phyloP scores from a whole-genome alignment of 495 filamentous ascomycete species.

The Choiromyces venosus region DNA sequence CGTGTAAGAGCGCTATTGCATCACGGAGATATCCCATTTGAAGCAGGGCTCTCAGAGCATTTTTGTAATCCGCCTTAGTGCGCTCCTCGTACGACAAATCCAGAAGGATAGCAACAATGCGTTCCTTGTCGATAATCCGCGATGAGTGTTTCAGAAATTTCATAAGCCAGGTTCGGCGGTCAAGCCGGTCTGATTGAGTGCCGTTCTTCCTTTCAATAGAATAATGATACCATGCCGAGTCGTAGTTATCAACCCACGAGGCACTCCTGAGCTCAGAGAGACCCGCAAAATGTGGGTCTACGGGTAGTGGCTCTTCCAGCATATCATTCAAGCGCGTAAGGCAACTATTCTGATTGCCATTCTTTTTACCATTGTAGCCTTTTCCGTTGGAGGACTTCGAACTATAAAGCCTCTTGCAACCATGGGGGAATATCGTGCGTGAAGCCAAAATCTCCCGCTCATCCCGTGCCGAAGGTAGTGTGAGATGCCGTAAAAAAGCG shows the following conservation, averaged over 20 bases:
- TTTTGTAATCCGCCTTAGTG: neutral
- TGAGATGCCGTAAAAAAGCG: constrained; percentile 32
- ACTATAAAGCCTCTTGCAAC: constrained; percentile 32
- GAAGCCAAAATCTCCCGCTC: constrained; percentile 14
- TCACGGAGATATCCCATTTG: neutral
- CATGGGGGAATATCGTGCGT: constrained; percentile 17
- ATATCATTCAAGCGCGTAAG: constrained; percentile 10
- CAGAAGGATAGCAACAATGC: constrained; percentile 27
- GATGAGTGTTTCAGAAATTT: constrained; percentile 21
- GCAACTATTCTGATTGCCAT: constrained; percentile 15
- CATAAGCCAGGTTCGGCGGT: constrained; percentile 19
- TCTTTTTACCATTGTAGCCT: constrained; percentile 4
- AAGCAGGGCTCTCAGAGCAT: neutral
- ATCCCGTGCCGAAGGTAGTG: constrained; percentile 21
- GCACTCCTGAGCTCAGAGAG: constrained; percentile 17
- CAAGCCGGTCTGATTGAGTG: neutral
- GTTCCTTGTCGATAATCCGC: constrained; percentile 29
- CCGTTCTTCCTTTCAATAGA: constrained; percentile 22
- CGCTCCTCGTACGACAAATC: constrained; percentile 7
- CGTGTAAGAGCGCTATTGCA: neutral
- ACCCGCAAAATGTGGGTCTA: constrained; percentile 13
- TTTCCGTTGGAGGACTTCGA: neutral
- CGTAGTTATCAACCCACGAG: constrained; percentile 11
- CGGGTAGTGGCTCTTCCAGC: constrained; percentile 15
- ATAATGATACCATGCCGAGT: constrained; percentile 40